phyloP scores from a whole-genome alignment of 371 early-diverging fungal species.

The Haplosporangium sp. region DNA sequence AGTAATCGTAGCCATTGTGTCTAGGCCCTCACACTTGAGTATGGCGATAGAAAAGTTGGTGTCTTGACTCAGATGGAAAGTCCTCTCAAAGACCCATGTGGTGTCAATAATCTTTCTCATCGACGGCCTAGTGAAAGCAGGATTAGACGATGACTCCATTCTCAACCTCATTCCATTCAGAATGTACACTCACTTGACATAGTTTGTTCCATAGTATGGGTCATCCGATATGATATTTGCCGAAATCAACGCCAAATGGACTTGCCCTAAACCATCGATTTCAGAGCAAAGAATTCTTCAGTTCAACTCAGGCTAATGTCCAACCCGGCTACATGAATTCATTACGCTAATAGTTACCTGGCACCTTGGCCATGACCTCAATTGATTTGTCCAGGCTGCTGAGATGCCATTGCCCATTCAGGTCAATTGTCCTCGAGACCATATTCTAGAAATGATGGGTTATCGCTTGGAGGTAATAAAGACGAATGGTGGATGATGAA shows the following conservation, averaged over 20 bases:
- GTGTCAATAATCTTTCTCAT: constrained; percentile 20
- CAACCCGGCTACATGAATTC: neutral
- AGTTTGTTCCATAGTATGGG: constrained; percentile 44
- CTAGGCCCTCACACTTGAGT: constrained; percentile 58
- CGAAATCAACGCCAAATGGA: constrained; percentile 32
- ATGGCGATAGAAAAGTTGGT: constrained; percentile 2
- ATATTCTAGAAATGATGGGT: neutral
- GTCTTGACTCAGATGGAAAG: constrained; percentile 11
- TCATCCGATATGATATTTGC: constrained; percentile 23
- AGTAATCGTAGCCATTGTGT: constrained; percentile 55
- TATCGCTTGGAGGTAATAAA: neutral
- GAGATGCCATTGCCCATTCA: constrained; percentile 44
- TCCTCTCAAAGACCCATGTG: constrained; percentile 24
- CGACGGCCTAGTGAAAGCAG: constrained; percentile 10
- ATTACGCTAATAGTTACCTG: constrained; percentile 19
- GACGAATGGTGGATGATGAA: neutral
- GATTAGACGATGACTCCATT: neutral
- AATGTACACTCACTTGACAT: constrained; percentile 37
- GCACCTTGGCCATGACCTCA: constrained; percentile 17
- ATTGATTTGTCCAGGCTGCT: constrained; percentile 20
- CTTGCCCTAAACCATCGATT: constrained; percentile 29
- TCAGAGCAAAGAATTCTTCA: neutral
- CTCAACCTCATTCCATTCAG: neutral
- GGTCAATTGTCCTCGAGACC: neutral
- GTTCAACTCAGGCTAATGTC: neutral